These are phyloP conservation scores for Ilex aquifolium DNA, from an alignment of 257 asterid genomes.

Conservation along the genomic window DNA sequence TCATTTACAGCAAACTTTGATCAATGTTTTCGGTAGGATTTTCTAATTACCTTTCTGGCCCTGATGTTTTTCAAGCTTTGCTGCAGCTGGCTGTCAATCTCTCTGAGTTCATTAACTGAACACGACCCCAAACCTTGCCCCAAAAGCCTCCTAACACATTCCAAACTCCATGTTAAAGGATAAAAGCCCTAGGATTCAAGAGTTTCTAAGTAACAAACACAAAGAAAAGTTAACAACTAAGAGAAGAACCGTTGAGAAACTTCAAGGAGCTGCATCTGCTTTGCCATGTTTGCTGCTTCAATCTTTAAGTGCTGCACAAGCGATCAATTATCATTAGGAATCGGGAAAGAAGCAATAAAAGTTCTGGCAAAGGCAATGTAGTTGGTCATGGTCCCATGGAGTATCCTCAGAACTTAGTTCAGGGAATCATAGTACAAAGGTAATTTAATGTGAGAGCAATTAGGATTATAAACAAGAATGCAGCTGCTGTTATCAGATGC, in stretches of 20 bases:
- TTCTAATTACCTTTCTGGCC: conserved; percentile 12
- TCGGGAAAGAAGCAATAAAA: too few relatives aligned
- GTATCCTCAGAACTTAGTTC: too few relatives aligned
- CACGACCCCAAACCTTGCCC: conserved; percentile 14
- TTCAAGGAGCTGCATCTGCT: conserved; percentile 18
- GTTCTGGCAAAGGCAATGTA: too few relatives aligned
- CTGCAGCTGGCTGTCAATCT: conserved; percentile 8
- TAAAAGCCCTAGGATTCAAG: background rate
- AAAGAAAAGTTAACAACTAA: background rate
- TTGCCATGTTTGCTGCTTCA: conserved; percentile 9
- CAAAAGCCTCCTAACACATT: conserved; percentile 11
- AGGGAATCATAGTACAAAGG: too few relatives aligned
- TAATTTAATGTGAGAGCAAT: too few relatives aligned
- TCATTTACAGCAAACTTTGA: too few relatives aligned
- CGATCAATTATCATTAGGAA: too few relatives aligned
- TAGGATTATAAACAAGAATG: too few relatives aligned
- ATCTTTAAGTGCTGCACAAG: conserved; percentile 7
- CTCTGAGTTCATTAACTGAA: conserved; percentile 12
- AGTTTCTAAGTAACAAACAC: too few relatives aligned
- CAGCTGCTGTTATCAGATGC: too few relatives aligned
- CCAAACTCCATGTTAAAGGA: background rate
- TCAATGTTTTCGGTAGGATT: too few relatives aligned
- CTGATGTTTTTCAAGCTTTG: conserved; percentile 12
- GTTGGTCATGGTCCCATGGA: too few relatives aligned
- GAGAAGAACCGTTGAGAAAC: conserved; percentile 13